Percentiles rank a stretch among this genome's conserved stretches.
Conservation (phyloP, 306 rosid genomes). For the Malus sylvestris region DNA sequence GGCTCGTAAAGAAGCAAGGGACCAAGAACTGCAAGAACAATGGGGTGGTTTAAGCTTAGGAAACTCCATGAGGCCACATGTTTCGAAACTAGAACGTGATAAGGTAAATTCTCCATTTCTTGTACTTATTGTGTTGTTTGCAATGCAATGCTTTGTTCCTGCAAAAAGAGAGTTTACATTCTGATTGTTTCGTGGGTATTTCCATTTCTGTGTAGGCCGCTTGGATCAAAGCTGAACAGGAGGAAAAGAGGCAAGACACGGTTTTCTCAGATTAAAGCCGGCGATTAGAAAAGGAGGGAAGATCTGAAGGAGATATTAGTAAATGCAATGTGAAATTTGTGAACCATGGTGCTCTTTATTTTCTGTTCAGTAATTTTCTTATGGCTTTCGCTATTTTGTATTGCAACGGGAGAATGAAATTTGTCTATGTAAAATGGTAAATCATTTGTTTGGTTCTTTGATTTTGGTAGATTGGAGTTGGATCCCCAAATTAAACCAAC, state of each 20-base stretch:
- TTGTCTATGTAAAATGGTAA: not conserved
- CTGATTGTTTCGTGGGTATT: not conserved
- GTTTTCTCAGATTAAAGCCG: not conserved
- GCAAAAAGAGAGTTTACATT: not conserved
- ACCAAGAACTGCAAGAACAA: slow-evolving; percentile 64
- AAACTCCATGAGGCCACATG: slow-evolving; percentile 64
- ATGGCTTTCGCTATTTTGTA: not conserved
- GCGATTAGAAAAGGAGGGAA: not conserved
- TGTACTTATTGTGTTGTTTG: not conserved
- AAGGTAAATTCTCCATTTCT: slow-evolving; percentile 48
- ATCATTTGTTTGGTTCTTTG: not conserved
- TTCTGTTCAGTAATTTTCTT: not conserved
- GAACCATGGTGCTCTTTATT: not conserved
- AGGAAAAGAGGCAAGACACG: slow-evolving; percentile 48
- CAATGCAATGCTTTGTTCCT: not conserved
- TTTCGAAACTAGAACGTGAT: slow-evolving; percentile 73
- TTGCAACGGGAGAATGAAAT: not conserved
- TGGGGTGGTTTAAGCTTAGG: slow-evolving; percentile 91
- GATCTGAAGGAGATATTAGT: not conserved
- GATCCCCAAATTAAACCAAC: not conserved
- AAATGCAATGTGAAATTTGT: not conserved
- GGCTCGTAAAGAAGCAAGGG: slow-evolving; percentile 71
- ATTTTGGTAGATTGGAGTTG: not conserved
- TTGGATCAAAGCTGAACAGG: slow-evolving; percentile 87
- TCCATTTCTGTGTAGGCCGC: slow-evolving; percentile 50